Evolutionary conservation across 2,329 filamentous ascomycete species (phyloP).

Genomic region (Penicillium sp.): DNA sequence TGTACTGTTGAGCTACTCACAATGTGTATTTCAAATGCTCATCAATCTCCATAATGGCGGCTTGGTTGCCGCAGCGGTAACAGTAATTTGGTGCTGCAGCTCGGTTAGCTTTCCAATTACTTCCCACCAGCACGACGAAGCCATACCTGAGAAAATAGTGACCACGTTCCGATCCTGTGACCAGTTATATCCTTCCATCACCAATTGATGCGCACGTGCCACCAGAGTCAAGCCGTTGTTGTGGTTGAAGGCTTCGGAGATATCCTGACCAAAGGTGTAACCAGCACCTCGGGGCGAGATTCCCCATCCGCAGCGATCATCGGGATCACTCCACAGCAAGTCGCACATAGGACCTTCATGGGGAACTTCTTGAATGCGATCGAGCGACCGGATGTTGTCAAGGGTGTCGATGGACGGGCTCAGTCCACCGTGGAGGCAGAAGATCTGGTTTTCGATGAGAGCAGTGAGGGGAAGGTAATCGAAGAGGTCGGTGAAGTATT

Average conservation of each 20-base stretch:
- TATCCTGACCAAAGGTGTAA: constrained; percentile 95
- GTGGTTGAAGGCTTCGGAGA: constrained; percentile 97
- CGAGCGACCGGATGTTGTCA: constrained; percentile 90
- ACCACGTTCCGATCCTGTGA: constrained; percentile 97
- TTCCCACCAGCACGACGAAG: background rate
- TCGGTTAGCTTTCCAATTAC: background rate
- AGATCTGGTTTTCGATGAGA: constrained; percentile 98
- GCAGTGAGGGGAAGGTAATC: constrained; percentile 97
- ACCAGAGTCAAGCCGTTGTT: constrained; percentile 97
- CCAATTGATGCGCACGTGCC: constrained; percentile 92
- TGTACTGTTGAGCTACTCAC: constrained; percentile 56
- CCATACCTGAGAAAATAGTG: constrained; percentile 90
- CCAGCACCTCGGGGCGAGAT: constrained; percentile 92
- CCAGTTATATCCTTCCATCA: constrained; percentile 99
- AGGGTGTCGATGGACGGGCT: constrained; percentile 94
- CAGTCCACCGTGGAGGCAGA: constrained; percentile 94
- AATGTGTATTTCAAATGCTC: constrained; percentile 99
- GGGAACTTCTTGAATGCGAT: constrained; percentile 96
- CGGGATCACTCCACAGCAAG: constrained; percentile 94
- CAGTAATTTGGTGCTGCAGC: constrained; percentile 77
- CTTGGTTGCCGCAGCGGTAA: constrained; percentile 98
- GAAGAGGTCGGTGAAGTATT: constrained; percentile 98
- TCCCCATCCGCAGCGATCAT: constrained; percentile 94
- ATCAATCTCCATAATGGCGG: constrained; percentile 99
- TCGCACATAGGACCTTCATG: constrained; percentile 99